A percentile compares a stretch with the other conserved stretches of the same genome.
Evolutionary conservation across 441 rosid genomes (phyloP).

Genomic region (Bocquillonia castaneifolia): DNA sequence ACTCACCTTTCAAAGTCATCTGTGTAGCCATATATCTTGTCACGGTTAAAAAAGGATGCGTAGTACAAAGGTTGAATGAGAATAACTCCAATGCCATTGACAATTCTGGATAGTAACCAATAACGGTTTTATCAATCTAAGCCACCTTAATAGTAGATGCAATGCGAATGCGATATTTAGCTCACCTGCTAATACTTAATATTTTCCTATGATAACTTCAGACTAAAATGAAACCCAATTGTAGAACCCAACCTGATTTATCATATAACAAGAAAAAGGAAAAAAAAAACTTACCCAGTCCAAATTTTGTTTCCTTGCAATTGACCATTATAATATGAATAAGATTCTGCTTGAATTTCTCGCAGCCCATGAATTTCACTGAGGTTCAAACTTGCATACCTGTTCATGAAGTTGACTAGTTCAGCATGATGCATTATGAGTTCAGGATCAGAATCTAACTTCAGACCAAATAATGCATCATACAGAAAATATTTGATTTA

Average conservation of each 20-base stretch:
- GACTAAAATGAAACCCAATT: constrained; percentile 14
- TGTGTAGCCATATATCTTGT: constrained; percentile 58
- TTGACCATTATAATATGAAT: constrained; percentile 74
- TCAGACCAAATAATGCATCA: neutral
- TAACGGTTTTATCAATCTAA: constrained; percentile 9
- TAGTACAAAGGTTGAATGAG: constrained; percentile 62
- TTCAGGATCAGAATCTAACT: constrained; percentile 11
- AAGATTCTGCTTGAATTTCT: constrained; percentile 55
- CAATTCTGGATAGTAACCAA: constrained; percentile 42
- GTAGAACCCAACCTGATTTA: constrained; percentile 14
- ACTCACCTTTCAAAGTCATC: constrained; percentile 82
- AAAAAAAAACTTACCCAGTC: constrained; percentile 59
- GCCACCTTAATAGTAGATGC: neutral
- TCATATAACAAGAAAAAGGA: constrained; percentile 9
- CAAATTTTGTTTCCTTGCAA: constrained; percentile 72
- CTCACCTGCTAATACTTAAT: neutral
- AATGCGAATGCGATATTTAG: neutral
- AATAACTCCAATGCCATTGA: constrained; percentile 70
- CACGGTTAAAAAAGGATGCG: constrained; percentile 65
- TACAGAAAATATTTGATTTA: neutral
- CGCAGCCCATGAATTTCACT: constrained; percentile 55
- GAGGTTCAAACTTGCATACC: constrained; percentile 58
- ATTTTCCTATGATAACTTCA: neutral
- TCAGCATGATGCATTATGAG: constrained; percentile 19
- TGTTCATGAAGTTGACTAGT: constrained; percentile 26